Evolutionary conservation across 495 filamentous ascomycete genomes (phyloP).

Genomic region (Penicillium malachiteum): DNA sequence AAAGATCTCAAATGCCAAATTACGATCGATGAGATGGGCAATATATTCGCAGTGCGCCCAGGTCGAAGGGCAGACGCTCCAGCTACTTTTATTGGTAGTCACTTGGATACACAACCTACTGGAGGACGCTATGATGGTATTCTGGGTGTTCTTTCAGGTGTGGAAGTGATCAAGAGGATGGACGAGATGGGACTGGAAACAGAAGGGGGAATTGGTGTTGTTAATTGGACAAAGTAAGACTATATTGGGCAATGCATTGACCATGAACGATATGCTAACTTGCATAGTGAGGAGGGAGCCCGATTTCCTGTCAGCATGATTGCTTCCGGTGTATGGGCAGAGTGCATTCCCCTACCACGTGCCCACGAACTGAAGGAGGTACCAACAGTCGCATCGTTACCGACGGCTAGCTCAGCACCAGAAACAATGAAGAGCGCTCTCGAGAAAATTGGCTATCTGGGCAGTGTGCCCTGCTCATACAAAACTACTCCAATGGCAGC

Average conservation of each 20-base stretch:
- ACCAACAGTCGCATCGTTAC: conserved; percentile 44
- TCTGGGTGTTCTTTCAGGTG: conserved; percentile 67
- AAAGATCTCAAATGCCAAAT: conserved; percentile 61
- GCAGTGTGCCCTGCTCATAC: conserved; percentile 54
- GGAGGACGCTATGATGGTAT: conserved; percentile 77
- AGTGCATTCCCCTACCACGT: conserved; percentile 57
- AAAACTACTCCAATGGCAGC: conserved; percentile 68
- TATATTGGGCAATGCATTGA: not conserved
- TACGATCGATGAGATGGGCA: conserved; percentile 66
- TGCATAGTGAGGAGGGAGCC: conserved; percentile 67
- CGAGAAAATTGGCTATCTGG: conserved; percentile 69
- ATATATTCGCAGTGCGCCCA: conserved; percentile 71
- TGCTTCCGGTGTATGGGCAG: conserved; percentile 75
- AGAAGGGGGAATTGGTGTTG: conserved; percentile 66
- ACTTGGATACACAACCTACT: conserved; percentile 76
- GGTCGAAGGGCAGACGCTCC: conserved; percentile 54
- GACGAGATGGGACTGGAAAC: conserved; percentile 69
- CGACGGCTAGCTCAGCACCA: conserved; percentile 44
- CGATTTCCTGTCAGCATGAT: conserved; percentile 78
- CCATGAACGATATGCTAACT: conserved; percentile 11
- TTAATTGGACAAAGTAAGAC: conserved; percentile 75
- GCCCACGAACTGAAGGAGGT: conserved; percentile 61
- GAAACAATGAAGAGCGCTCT: conserved; percentile 69
- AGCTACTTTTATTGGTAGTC: conserved; percentile 69
- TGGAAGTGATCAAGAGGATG: conserved; percentile 69